Conservation (phyloP, 2,329 filamentous ascomycete genomes). For the Colletotrichum orchidophilum region DNA sequence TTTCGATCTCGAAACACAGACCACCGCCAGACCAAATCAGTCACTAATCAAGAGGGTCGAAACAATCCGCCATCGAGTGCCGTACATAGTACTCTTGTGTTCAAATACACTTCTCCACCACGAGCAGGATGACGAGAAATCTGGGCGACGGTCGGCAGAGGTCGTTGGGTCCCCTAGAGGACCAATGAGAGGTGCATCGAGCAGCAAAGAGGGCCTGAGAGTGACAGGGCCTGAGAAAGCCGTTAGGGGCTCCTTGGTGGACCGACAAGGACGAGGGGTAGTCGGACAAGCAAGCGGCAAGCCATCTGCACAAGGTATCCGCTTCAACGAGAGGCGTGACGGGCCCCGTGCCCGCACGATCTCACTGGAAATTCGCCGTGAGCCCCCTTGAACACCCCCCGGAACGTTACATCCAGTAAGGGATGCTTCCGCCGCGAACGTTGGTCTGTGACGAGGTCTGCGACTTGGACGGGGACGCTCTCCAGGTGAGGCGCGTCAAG, state of each 20-base stretch:
- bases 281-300: conserved; percentile 28
- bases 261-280: conserved; percentile 31
- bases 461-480: conserved; percentile 19
- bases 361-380: conserved; percentile 34
- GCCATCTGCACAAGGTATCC: conserved; percentile 29
- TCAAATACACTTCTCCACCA: conserved; percentile 16
- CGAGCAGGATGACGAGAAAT: conserved; percentile 23
- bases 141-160: conserved; percentile 30
- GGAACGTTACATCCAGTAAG: conserved; percentile 33
- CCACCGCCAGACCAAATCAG: conserved; percentile 22
- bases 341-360: conserved; percentile 30
- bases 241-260: conserved; percentile 17
- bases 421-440: conserved; percentile 29
- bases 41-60: conserved; percentile 21
- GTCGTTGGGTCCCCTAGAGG: neutral
- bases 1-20: conserved; percentile 33
- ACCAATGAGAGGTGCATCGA: conserved; percentile 26
- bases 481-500: conserved; percentile 20
- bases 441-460: conserved; percentile 31
- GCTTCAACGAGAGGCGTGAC: conserved; percentile 23
- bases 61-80: conserved; percentile 29
- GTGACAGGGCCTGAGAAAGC: conserved; percentile 20
- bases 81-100: conserved; percentile 11
- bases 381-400: conserved; percentile 24
- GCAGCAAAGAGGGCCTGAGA: conserved; percentile 17